Evolutionary conservation across 2,329 filamentous ascomycete genomes (phyloP).

Genomic region (Ciborinia camelliae): DNA sequence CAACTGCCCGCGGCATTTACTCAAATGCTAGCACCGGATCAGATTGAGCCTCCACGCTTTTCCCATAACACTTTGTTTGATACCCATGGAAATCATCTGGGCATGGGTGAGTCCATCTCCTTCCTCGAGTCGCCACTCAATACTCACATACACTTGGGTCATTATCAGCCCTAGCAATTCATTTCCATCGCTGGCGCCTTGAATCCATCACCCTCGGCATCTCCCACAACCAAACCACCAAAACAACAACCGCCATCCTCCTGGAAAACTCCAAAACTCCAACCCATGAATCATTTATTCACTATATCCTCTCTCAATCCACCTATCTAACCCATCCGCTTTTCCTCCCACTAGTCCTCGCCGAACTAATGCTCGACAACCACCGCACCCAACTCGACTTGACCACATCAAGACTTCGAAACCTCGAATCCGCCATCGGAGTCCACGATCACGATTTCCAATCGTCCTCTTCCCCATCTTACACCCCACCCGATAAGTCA

Average conservation of each 20-base stretch:
- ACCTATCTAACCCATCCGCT: slow-evolving; percentile 9
- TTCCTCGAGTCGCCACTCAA: too few relatives aligned
- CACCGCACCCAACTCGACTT: slow-evolving; percentile 5
- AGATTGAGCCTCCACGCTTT: slow-evolving; percentile 14
- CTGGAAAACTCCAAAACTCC: neutral
- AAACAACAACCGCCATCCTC: neutral
- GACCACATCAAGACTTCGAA: neutral
- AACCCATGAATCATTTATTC: slow-evolving; percentile 1
- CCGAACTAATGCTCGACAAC: slow-evolving; percentile 4
- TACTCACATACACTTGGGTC: too few relatives aligned
- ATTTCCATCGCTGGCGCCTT: slow-evolving; percentile 4
- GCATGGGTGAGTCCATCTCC: neutral
- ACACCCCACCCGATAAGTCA: neutral
- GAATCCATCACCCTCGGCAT: slow-evolving; percentile 10
- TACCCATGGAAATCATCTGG: neutral
- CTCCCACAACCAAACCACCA: neutral
- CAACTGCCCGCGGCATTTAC: neutral
- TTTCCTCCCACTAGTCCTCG: neutral
- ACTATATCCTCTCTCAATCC: neutral
- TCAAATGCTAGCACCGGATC: slow-evolving; percentile 14
- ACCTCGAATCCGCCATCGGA: neutral
- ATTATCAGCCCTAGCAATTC: slow-evolving; percentile 2
- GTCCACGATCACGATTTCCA: slow-evolving; percentile 5
- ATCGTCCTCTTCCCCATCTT: neutral
- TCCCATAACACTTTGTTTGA: slow-evolving; percentile 11